phyloP scores from a whole-genome alignment of 2,329 filamentous ascomycete species.

The Nemania sp. region DNA sequence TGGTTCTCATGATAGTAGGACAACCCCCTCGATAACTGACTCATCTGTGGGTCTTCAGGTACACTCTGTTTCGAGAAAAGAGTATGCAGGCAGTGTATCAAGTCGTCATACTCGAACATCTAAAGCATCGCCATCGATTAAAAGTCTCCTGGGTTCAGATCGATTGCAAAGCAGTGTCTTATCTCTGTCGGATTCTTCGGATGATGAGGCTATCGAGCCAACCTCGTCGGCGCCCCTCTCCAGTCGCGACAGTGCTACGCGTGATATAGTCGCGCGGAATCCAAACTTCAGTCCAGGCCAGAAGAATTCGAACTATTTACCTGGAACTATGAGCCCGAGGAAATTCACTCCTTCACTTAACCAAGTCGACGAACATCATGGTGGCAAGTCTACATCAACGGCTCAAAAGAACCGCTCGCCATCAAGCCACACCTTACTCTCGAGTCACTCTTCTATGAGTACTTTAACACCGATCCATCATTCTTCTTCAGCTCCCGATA shows the following conservation, averaged over 20 bases:
- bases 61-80: conserved; percentile 39
- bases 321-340: not conserved
- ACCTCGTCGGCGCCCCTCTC: conserved; percentile 41
- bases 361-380: conserved; percentile 47
- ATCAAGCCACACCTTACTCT: conserved; percentile 31
- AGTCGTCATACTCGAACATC: conserved; percentile 60
- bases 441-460: conserved; percentile 34
- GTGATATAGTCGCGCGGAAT: conserved; percentile 25
- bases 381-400: conserved; percentile 42
- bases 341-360: conserved; percentile 43
- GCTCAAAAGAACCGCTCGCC: conserved; percentile 26
- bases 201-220: conserved; percentile 47
- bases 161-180: conserved; percentile 59
- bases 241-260: conserved; percentile 35
- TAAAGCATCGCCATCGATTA: conserved; percentile 53
- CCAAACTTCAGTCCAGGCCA: conserved; percentile 6
- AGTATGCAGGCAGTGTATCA: conserved; percentile 56
- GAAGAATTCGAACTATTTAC: conserved; percentile 8
- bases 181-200: conserved; percentile 55
- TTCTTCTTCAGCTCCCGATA: conserved; percentile 31
- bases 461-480: conserved; percentile 27
- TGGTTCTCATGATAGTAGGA: conserved; percentile 34
- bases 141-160: conserved; percentile 54
- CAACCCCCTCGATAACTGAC: conserved; percentile 34
- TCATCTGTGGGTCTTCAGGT: conserved; percentile 34